Evolutionary conservation across 768 basidiomycete genomes (phyloP), one percentile per base, ranked within the genome.

Genomic region (Tulasnella sp.): DNA sequence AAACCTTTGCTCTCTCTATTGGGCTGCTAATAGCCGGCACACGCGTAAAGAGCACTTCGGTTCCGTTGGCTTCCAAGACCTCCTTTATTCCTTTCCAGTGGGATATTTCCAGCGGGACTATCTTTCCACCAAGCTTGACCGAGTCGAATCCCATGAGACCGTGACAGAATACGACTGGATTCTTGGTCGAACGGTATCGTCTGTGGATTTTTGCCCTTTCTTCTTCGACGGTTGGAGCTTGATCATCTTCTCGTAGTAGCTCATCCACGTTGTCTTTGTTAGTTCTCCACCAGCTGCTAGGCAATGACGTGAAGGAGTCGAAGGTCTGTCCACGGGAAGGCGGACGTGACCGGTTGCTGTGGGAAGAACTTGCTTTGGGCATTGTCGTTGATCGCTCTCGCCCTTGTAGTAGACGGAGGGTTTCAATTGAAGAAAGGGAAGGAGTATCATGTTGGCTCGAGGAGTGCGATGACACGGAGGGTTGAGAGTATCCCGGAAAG

Each of bases 31-130:
- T 97, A 0, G 96, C 96, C 0, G 98, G 97, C 0, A 99, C 97
- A 20, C 96, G 91, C 0, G 96, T 96, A 83, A 98, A 94, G 83
- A 99, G 90, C 50, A 98, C 94, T 84, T 99, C 93, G 22, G 90
- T 90, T 24, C 96, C 97, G 84, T 94, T 96, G 54, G 93, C 90
- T 83, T 97, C 93, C 6, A 99, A 89, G 24, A 94, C 96, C 85
- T 98, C 95, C 84, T 94, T 93, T 82, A 99, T 97, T 8, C 98
- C 98, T 46, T 97, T 90, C 98, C 98, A 99, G 85, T 99, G 96
- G 1, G 93, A 89, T 64, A 99, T 95, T 84, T 96, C 92, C 24
- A 98, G 83, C 3, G 95, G 92, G 18, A 93, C 92, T 79, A 93
- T 93, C 64, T 92, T 87, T 2, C 90, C 92, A 0, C 94, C 93